Evolutionary conservation across 2,329 filamentous ascomycete species (phyloP).

Genomic region (Aschersonia sp.): DNA sequence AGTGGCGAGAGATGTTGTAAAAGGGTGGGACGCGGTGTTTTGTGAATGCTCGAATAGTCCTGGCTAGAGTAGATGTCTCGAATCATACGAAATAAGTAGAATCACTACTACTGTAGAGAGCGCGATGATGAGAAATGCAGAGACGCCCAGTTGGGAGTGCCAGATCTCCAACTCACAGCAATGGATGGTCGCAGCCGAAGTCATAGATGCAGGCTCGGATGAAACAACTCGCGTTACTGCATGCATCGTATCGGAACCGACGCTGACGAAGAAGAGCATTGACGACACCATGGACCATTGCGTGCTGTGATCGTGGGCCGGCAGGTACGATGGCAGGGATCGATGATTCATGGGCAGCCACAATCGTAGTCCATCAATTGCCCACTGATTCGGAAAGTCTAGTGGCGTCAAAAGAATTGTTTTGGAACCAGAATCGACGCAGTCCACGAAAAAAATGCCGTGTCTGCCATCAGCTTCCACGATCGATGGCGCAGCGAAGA

Average conservation of each 20-base stretch:
- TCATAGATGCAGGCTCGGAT: background rate
- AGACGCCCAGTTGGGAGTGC: background rate
- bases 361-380: background rate
- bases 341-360: background rate
- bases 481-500: conserved; percentile 34
- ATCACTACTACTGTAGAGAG: conserved; percentile 1
- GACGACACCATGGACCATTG: too few relatives aligned
- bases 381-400: too few relatives aligned
- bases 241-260: too few relatives aligned
- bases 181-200: background rate
- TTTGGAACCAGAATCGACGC: background rate
- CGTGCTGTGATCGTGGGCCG: background rate
- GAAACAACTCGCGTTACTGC: background rate
- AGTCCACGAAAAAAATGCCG: background rate
- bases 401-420: background rate
- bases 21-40: background rate
- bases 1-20: too few relatives aligned
- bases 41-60: background rate
- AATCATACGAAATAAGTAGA: background rate
- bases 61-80: background rate
- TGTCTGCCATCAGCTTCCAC: conserved; percentile 9
- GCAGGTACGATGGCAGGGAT: background rate
- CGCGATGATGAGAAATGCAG: background rate
- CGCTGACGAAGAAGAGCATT: too few relatives aligned
- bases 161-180: background rate